Conservation (phyloP, 257 asterid genomes). For the Leptodermis oblonga region DNA sequence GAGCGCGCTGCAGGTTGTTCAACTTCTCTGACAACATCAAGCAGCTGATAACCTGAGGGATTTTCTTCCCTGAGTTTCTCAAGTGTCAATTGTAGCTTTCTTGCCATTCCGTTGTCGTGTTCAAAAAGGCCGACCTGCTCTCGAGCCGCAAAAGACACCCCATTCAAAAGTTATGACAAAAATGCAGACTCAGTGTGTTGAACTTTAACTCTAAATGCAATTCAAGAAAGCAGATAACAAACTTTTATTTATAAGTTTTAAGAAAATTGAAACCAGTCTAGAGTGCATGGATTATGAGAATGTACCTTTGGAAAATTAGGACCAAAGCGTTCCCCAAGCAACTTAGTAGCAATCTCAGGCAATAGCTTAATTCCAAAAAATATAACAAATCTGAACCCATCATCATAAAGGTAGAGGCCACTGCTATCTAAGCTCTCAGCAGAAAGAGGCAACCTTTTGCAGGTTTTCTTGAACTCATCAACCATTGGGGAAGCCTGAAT, state of each 20-base stretch:
- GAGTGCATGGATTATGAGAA: neutral
- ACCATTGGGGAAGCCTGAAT: conserved; percentile 34
- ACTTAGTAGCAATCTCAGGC: conserved; percentile 53
- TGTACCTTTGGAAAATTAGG: conserved; percentile 66
- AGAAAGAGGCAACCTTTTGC: conserved; percentile 58
- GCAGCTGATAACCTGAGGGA: conserved; percentile 55
- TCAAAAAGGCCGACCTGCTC: conserved; percentile 53
- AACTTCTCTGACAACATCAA: conserved; percentile 79
- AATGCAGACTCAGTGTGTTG: neutral
- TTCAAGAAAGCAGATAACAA: neutral
- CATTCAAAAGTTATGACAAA: neutral
- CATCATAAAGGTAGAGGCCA: conserved; percentile 66
- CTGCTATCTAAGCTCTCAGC: conserved; percentile 69
- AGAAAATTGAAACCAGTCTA: neutral
- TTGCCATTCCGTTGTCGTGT: conserved; percentile 53
- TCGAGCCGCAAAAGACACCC: conserved; percentile 5
- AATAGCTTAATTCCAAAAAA: conserved; percentile 69
- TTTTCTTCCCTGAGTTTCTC: conserved; percentile 50
- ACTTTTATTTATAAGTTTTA: neutral
- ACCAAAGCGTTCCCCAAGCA: conserved; percentile 60
- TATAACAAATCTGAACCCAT: conserved; percentile 73
- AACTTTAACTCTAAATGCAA: too few species aligned
- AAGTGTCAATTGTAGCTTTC: conserved; percentile 51
- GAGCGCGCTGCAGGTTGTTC: conserved; percentile 77
- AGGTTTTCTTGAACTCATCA: conserved; percentile 42